Evolutionary conservation across 768 basidiomycete genomes (phyloP), one percentile per base, ranked within the genome.

Genomic region (Bullera alba): DNA sequence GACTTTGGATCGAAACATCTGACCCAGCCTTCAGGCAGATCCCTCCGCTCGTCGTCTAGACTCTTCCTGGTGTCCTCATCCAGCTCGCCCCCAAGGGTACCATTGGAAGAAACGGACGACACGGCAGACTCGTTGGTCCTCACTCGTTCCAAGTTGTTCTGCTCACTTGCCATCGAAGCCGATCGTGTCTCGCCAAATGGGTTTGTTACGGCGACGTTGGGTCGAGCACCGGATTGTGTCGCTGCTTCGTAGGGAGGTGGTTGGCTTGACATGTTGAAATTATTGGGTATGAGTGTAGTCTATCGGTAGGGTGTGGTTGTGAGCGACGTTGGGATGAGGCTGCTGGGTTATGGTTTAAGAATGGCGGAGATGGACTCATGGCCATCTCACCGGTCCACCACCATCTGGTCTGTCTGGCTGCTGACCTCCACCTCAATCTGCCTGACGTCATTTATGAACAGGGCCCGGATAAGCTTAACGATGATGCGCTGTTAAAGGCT

Each of bases 21-120:
- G 2, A 67, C 63, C 69, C 69, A 72, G 12, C 71, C 71, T 29
- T 63, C 51, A 3, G 71, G 71, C 38, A 72, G 50, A 41, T 67
- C 65, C 28, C 71, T 50, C 32, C 47, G 34, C 54, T 72, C 71
- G 51, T 72, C 69, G 47, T 68, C 70, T 57, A 72, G 63, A 37
- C 60, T 63, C 49, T 56, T 60, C 42, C 58, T 50, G 15, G 50
- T 65, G 15, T 65, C 63, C 22, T 63, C 53, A 28, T 19, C 25
- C 28, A 43, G 6, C 42, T 10, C 14, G 28, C 27, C 25, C 14
- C 15, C 22, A 22, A 10, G 21, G 6, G 6, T 21, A 14, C 6
- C 6, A 43, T 26, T 26, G 10, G 7, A 21, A 28, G 12, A 12
- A 6, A 26, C 23, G 12, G 10, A 21, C 22, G 42, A 26, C 6